These are phyloP conservation scores for Sabuloglossum arenarium DNA, from an alignment of 495 filamentous ascomycete genomes.

Conservation along the genomic window DNA sequence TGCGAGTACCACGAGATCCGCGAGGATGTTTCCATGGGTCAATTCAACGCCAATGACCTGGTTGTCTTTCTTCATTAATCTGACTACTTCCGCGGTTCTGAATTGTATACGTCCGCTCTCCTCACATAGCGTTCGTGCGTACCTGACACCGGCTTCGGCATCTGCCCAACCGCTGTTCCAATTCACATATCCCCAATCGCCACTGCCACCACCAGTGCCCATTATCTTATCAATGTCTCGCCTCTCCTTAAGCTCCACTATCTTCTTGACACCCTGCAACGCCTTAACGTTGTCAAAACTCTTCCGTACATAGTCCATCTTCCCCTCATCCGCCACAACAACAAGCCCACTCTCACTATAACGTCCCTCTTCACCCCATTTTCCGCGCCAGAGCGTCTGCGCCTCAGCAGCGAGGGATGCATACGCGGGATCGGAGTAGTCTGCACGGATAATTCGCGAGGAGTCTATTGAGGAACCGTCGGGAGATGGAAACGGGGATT, in stretches of 20 bases:
- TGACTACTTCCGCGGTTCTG: constrained; percentile 35
- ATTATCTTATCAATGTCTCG: constrained; percentile 21
- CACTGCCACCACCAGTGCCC: constrained; percentile 27
- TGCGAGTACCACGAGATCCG: constrained; percentile 59
- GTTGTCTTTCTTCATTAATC: constrained; percentile 20
- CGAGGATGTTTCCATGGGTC: constrained; percentile 30
- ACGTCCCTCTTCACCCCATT: constrained; percentile 38
- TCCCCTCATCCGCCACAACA: constrained; percentile 33
- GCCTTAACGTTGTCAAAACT: constrained; percentile 42
- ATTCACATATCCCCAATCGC: constrained; percentile 66
- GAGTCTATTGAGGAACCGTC: constrained; percentile 10
- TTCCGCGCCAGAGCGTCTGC: constrained; percentile 47
- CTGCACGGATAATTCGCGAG: constrained; percentile 33
- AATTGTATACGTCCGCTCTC: constrained; percentile 40
- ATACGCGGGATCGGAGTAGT: constrained; percentile 61
- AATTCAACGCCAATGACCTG: constrained; percentile 32
- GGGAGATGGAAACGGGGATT: constrained; percentile 12
- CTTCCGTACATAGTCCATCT: constrained; percentile 36
- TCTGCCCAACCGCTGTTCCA: constrained; percentile 65
- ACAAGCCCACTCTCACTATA: constrained; percentile 62
- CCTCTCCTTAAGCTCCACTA: constrained; percentile 23
- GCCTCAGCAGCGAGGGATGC: constrained; percentile 44
- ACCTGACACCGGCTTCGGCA: constrained; percentile 50
- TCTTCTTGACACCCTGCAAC: constrained; percentile 11
- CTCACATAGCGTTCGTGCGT: constrained; percentile 30